A percentile compares a stretch with the other conserved stretches of the same genome.
phyloP scores from a whole-genome alignment of 306 rosid genomes.

The Clitoria ternatea region DNA sequence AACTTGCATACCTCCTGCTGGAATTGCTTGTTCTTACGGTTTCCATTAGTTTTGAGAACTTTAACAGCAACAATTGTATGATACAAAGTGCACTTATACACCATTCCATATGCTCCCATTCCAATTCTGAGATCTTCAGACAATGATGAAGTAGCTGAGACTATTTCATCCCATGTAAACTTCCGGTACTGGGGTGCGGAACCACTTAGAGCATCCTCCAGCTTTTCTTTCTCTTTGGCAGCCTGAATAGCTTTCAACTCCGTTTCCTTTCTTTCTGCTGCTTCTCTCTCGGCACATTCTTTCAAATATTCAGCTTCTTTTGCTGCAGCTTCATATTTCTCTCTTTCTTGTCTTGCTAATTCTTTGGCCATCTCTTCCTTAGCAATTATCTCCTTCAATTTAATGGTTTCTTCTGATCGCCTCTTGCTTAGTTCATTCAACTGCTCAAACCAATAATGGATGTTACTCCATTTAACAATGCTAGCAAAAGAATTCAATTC shows the following conservation, averaged over 20 bases:
- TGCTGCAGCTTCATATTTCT: conserved; percentile 56
- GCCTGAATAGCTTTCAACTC: conserved; percentile 59
- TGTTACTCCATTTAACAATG: conserved; percentile 26
- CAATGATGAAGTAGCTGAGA: conserved; percentile 76
- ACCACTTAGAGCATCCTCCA: conserved; percentile 67
- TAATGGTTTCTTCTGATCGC: conserved; percentile 52
- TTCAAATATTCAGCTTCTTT: conserved; percentile 55
- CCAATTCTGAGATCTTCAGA: conserved; percentile 83
- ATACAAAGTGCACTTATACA: conserved; percentile 79
- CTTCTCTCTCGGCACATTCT: conserved; percentile 71
- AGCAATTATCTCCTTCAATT: conserved; percentile 53
- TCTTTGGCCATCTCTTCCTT: conserved; percentile 57
- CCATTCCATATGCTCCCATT: conserved; percentile 77
- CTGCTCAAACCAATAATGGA: conserved; percentile 42
- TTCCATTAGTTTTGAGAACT: conserved; percentile 64
- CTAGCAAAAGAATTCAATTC: neutral
- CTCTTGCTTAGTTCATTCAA: conserved; percentile 45
- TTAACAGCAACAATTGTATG: conserved; percentile 92
- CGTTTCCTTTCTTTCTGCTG: conserved; percentile 57
- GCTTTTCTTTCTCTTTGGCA: conserved; percentile 61
- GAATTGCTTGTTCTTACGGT: conserved; percentile 56
- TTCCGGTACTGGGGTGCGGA: conserved; percentile 49
- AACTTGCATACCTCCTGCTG: conserved; percentile 70
- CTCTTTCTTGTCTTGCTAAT: conserved; percentile 51
- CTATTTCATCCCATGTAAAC: conserved; percentile 84